A percentile compares a stretch with the other conserved stretches of the same genome.
These are phyloP conservation scores for Lecanoromycetidae sp. DNA, from an alignment of 2,329 filamentous ascomycete genomes.

Conservation along the genomic window DNA sequence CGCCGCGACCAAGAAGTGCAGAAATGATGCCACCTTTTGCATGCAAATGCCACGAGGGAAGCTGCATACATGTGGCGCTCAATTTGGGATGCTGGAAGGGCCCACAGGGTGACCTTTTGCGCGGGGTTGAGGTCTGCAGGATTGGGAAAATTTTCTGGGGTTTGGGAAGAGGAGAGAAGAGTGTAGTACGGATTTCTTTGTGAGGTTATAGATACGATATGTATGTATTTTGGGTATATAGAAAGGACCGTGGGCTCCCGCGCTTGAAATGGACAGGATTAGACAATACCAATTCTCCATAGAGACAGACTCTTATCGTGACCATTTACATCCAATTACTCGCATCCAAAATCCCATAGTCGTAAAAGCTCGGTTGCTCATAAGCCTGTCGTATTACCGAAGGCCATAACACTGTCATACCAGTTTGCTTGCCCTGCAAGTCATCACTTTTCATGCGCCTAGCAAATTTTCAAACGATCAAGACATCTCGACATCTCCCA, in stretches of 20 bases:
- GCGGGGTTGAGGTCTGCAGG: no score
- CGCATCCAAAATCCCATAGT: not conserved
- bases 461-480: not conserved
- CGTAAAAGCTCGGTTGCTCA: slow-evolving; percentile 1
- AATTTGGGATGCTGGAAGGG: no score
- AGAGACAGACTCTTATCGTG: not conserved
- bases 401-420: not conserved
- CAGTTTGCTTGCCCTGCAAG: not conserved
- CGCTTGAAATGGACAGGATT: slow-evolving; percentile 9
- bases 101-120: no score
- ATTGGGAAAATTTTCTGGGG: no score
- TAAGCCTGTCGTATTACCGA: slow-evolving; percentile 6
- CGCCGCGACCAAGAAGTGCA: no score
- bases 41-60: no score
- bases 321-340: not conserved
- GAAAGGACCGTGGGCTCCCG: slow-evolving; percentile 10
- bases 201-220: not conserved
- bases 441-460: no score
- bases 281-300: slow-evolving; percentile 5
- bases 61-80: no score
- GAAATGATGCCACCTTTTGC: no score
- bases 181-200: no score
- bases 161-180: no score
- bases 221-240: not conserved
- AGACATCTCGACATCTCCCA: not conserved